These are phyloP conservation scores for Scheffersomyces amazonensis DNA, from an alignment of 805 yeast species.

Conservation along the genomic window DNA sequence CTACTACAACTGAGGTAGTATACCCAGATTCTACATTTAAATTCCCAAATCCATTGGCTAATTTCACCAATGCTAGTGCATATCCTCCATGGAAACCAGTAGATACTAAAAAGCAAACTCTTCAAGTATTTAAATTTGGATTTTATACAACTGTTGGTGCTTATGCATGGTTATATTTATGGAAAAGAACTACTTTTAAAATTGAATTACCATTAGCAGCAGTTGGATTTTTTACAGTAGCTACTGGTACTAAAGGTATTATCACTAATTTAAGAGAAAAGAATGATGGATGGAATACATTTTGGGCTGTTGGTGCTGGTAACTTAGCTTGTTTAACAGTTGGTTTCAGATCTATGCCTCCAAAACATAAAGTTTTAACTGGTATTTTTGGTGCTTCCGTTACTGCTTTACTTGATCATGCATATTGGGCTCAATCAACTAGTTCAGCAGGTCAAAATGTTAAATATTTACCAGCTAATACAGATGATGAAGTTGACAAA, in stretches of 20 bases:
- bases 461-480: constrained; percentile 38
- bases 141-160: constrained; percentile 49
- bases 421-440: constrained; percentile 39
- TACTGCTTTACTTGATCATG: constrained; percentile 36
- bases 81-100: constrained; percentile 53
- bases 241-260: constrained; percentile 47
- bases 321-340: constrained; percentile 46
- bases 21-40: constrained; percentile 39
- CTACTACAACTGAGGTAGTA: neutral
- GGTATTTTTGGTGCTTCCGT: constrained; percentile 39
- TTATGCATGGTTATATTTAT: constrained; percentile 43
- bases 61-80: constrained; percentile 33
- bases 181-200: constrained; percentile 43
- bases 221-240: constrained; percentile 46
- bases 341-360: constrained; percentile 40
- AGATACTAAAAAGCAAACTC: constrained; percentile 51
- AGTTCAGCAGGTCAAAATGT: constrained; percentile 36
- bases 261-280: constrained; percentile 59
- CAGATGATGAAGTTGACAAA: constrained; percentile 29
- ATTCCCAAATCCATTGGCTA: constrained; percentile 41
- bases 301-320: constrained; percentile 59
- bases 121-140: constrained; percentile 45
- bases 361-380: constrained; percentile 38
- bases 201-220: constrained; percentile 37
- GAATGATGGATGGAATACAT: constrained; percentile 61